Percentiles rank a stretch among this genome's conserved stretches.
These are phyloP conservation scores for Aspergillus unguis DNA, from an alignment of 2,329 filamentous ascomycete genomes.

Conservation along the genomic window DNA sequence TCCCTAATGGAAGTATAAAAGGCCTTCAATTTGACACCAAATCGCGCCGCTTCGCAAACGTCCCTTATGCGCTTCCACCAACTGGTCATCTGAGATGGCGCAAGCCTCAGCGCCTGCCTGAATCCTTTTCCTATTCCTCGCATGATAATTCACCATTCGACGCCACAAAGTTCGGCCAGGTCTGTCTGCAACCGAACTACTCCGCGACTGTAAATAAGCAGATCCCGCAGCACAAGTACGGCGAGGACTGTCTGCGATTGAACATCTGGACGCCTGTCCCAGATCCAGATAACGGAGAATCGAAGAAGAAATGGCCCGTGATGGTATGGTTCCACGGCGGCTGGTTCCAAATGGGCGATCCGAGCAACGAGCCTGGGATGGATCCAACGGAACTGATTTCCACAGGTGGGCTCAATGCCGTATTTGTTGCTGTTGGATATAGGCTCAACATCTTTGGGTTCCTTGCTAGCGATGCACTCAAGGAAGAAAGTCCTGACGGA, in stretches of 20 bases:
- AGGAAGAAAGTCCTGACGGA: slow-evolving; percentile 16
- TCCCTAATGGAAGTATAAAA: slow-evolving; percentile 11
- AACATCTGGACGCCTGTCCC: slow-evolving; percentile 49
- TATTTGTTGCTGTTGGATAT: slow-evolving; percentile 49
- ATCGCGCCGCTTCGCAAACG: slow-evolving; percentile 30
- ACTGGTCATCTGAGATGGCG: slow-evolving; percentile 38
- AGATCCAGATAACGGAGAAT: slow-evolving; percentile 9
- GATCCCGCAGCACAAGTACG: slow-evolving; percentile 25
- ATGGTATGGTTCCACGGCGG: slow-evolving; percentile 42
- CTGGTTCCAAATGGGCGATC: slow-evolving; percentile 49
- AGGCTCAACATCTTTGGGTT: slow-evolving; percentile 51
- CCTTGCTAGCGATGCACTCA: slow-evolving; percentile 34
- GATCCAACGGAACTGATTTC: slow-evolving; percentile 43
- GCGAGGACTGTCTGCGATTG: slow-evolving; percentile 50
- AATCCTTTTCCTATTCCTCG: slow-evolving; percentile 27
- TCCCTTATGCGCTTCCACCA: slow-evolving; percentile 44
- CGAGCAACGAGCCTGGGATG: slow-evolving; percentile 41
- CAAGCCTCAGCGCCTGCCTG: slow-evolving; percentile 35
- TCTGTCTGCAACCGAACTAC: slow-evolving; percentile 39
- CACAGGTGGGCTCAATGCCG: slow-evolving; percentile 32
- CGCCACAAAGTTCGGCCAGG: slow-evolving; percentile 35
- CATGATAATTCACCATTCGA: slow-evolving; percentile 31
- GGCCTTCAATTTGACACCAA: slow-evolving; percentile 22
- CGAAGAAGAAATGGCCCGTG: slow-evolving; percentile 28
- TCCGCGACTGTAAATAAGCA: slow-evolving; percentile 9